These are phyloP conservation scores for Fusarium dlaminii DNA, from an alignment of 2,329 filamentous ascomycete genomes.

Conservation along the genomic window DNA sequence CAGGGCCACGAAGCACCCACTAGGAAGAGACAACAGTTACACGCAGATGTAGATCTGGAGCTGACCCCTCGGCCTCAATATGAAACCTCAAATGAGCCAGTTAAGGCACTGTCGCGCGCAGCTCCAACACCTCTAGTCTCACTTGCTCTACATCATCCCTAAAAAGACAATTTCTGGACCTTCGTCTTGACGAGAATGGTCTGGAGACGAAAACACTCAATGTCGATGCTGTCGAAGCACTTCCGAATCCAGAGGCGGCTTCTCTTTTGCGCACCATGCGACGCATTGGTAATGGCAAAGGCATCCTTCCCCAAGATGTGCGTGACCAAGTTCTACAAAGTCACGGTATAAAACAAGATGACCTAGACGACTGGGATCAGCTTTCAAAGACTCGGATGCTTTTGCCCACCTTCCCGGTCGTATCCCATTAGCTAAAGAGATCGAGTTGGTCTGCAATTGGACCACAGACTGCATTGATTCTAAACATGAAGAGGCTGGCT, in stretches of 20 bases:
- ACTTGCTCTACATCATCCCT: background rate
- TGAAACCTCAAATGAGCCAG: background rate
- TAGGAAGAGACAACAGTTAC: background rate
- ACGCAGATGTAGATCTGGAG: background rate
- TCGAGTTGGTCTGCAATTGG: background rate
- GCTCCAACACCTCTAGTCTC: background rate
- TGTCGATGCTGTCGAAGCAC: background rate
- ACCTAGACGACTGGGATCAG: background rate
- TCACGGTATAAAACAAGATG: background rate
- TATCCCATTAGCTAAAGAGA: background rate
- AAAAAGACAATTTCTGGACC: background rate
- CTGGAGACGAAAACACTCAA: background rate
- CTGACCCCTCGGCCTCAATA: background rate
- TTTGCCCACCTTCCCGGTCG: background rate
- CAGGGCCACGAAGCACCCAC: background rate
- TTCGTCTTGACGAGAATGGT: background rate
- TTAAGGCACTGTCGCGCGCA: rapidly evolving
- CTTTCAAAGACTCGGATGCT: background rate
- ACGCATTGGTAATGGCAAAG: background rate
- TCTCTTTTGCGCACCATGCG: background rate
- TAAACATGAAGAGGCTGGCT: background rate
- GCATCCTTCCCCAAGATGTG: background rate
- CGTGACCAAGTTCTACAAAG: background rate
- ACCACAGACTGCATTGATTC: background rate
- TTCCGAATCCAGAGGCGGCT: background rate